These are phyloP conservation scores for Schoenoplectus triqueter DNA, from an alignment of 202 grass and related monocot genomes.

Conservation along the genomic window DNA sequence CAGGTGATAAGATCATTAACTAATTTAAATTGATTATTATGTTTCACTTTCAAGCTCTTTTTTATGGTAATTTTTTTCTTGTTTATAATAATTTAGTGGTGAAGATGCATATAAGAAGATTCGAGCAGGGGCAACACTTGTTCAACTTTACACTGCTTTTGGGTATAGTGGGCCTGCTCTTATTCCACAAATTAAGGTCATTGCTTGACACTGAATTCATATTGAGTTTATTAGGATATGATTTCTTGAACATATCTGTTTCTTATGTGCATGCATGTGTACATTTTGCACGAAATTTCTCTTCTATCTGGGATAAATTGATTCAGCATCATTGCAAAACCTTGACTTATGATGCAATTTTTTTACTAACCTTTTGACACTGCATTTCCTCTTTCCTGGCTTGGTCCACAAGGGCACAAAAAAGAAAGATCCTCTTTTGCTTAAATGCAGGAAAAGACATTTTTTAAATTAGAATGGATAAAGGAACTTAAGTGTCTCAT, in stretches of 20 bases:
- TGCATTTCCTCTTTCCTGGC: not conserved
- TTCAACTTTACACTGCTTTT: slow-evolving; percentile 91
- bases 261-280: not conserved
- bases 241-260: not conserved
- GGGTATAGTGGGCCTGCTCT: slow-evolving; percentile 83
- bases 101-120: slow-evolving; percentile 99
- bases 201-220: slow-evolving; percentile 5
- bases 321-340: not conserved
- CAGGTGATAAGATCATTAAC: slow-evolving; percentile 50
- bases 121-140: slow-evolving; percentile 80
- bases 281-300: not conserved
- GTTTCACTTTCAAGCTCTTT: not conserved
- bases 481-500: not conserved
- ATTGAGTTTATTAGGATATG: not conserved
- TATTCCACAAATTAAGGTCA: slow-evolving; percentile 92
- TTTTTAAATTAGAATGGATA: not conserved
- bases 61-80: slow-evolving; percentile 16
- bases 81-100: slow-evolving; percentile 52
- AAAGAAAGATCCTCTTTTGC: not conserved
- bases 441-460: not conserved
- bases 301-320: not conserved
- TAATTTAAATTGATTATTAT: slow-evolving; percentile 14
- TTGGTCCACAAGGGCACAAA: not conserved
- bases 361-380: not conserved
- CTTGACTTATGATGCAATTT: slow-evolving; percentile 1